These are phyloP conservation scores for Rhodofomes roseus DNA, from an alignment of 1,284 basidiomycete genomes.

Conservation along the genomic window DNA sequence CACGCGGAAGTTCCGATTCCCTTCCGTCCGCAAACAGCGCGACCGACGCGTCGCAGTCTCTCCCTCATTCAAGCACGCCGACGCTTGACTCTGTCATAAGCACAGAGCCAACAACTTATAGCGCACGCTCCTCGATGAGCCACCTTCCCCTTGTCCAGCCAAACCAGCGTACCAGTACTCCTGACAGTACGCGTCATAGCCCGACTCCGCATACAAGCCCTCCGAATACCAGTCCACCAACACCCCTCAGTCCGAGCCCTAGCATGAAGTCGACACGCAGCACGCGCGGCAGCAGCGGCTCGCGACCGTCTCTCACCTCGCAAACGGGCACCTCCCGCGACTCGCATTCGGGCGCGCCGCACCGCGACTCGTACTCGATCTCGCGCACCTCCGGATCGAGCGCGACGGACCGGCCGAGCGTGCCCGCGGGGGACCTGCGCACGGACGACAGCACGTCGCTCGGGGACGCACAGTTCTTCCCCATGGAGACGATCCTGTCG, in stretches of 20 bases:
- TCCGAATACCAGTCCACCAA: neutral
- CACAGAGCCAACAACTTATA: neutral
- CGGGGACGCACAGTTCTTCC: conserved; percentile 30
- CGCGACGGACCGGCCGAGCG: neutral
- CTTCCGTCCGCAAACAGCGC: neutral
- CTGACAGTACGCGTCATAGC: neutral
- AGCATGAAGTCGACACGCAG: neutral
- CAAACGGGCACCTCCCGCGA: neutral
- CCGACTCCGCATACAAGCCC: neutral
- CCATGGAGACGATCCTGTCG: conserved; percentile 39
- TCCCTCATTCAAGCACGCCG: neutral
- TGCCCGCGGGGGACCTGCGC: conserved; percentile 4
- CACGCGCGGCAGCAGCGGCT: neutral
- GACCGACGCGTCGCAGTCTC: neutral
- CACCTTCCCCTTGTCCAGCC: too few species aligned
- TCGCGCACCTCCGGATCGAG: neutral
- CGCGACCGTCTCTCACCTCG: neutral
- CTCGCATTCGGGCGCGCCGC: neutral
- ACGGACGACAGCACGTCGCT: conserved; percentile 1
- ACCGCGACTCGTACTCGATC: neutral
- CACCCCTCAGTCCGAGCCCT: neutral
- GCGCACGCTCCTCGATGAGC: neutral
- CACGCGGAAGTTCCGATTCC: neutral
- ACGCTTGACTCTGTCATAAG: neutral
- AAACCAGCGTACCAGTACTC: neutral